Base-by-base conservation (phyloP, 2,329 filamentous ascomycete species). In the Coniella lustricola region DNA sequence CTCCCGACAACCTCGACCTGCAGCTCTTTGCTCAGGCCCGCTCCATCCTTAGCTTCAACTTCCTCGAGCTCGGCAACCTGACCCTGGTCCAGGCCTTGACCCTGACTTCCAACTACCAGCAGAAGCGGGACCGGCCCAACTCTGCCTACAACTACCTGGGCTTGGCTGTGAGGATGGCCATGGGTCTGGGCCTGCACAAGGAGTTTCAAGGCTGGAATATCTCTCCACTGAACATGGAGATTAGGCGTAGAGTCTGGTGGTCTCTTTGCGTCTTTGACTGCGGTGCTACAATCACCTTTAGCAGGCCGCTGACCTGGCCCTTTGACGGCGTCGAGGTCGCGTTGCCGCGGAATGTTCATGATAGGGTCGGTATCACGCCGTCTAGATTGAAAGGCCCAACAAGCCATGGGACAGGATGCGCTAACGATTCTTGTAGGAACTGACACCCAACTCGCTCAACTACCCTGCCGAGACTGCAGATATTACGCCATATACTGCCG, bases 91-190 rank as follows among this genome's bases (percentile, higher is more conserved):
- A 65, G 44, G 60, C 62, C 2, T 55, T 65, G 12, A 57, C 58
- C 2, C 56, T 65, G 4, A 56, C 60, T 20, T 57, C 58, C 17
- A 65, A 65, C 32, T 62, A 62, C 49, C 55, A 58, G 39, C 72
- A 75, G 54, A 76, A 75, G 55, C 62, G 69, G 25, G 69, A 76
- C 55, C 67, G 70, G 33, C 72, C 73, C 3, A 76, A 76, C 51
- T 72, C 71, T 0, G 71, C 72, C 1, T 75, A 72, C 53, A 75
- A 74, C 53, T 71, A 70, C 38, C 64, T 73, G 31, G 71, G 72
- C 1, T 62, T 74, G 13, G 73, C 72, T 4, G 63, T 72, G 25
- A 62, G 71, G n/a, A 69, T 75, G 64, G 72, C 70, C 12, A 67
- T 74, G 43, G 70, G 72, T 0, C 57, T 76, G 4, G 72, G 73